Evolutionary conservation across 1,284 basidiomycete species (phyloP).

Genomic region (Malassezia brasiliensis): DNA sequence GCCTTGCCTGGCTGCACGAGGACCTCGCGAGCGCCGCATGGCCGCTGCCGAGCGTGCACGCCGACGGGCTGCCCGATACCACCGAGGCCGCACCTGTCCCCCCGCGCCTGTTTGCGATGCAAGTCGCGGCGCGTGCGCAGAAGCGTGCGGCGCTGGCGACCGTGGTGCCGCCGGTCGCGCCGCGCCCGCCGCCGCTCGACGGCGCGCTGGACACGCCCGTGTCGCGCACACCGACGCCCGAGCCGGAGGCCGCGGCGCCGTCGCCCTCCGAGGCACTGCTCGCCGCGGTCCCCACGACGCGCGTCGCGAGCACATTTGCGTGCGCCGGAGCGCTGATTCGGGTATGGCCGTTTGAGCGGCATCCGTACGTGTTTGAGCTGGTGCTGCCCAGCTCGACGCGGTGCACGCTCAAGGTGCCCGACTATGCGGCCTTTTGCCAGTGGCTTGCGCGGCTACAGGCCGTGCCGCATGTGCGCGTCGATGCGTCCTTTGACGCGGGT

Average conservation of each 20-base stretch:
- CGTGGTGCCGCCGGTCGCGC: background rate
- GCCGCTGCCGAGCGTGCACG: background rate
- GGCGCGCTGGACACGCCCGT: background rate
- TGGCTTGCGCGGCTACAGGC: conserved; percentile 34
- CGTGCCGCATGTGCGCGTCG: conserved; percentile 9
- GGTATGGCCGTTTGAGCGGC: conserved; percentile 39
- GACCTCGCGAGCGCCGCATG: background rate
- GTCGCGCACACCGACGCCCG: conserved; percentile 13
- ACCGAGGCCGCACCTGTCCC: background rate
- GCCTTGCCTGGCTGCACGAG: conserved; percentile 10
- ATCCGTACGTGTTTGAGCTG: conserved; percentile 40
- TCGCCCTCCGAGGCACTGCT: conserved; percentile 16
- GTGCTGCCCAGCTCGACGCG: conserved; percentile 32
- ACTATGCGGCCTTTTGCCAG: conserved; percentile 27
- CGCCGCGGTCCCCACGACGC: conserved; percentile 21
- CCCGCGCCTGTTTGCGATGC: background rate
- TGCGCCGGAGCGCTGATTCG: conserved; percentile 25
- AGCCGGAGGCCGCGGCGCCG: conserved; percentile 22
- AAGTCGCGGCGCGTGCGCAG: background rate
- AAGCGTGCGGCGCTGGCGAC: background rate
- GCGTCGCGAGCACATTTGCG: background rate
- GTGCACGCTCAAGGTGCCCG: conserved; percentile 38
- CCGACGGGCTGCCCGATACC: background rate
- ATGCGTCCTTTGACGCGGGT: conserved; percentile 8
- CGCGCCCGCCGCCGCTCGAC: background rate